phyloP scores from a whole-genome alignment of 768 basidiomycete genomes.

The Termitomyces titanicus region DNA sequence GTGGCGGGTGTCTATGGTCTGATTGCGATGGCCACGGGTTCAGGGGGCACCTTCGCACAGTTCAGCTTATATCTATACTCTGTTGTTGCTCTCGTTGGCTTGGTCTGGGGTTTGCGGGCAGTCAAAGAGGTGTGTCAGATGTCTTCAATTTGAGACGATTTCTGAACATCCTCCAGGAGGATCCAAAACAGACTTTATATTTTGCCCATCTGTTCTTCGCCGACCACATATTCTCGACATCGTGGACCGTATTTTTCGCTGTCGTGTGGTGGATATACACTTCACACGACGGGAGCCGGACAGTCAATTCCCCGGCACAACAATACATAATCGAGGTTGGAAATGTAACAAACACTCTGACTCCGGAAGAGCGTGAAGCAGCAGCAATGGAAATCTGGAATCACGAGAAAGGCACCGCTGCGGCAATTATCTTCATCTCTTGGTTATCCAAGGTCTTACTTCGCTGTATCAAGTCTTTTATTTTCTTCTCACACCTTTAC shows the following conservation, averaged over 20 bases:
- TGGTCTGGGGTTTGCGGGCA: slow-evolving; percentile 86
- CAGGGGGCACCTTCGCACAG: slow-evolving; percentile 92
- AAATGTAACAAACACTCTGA: slow-evolving; percentile 50
- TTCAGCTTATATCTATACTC: slow-evolving; percentile 94
- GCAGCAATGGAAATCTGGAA: slow-evolving; percentile 88
- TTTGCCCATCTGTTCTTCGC: slow-evolving; percentile 91
- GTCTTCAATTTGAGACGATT: slow-evolving; percentile 10
- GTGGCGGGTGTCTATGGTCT: slow-evolving; percentile 97
- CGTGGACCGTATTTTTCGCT: slow-evolving; percentile 92
- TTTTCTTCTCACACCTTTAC: slow-evolving; percentile 4
- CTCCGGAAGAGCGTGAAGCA: slow-evolving; percentile 58
- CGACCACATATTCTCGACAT: slow-evolving; percentile 86
- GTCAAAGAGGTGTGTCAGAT: slow-evolving; percentile 70
- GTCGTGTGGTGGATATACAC: slow-evolving; percentile 88
- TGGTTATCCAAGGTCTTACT: slow-evolving; percentile 80
- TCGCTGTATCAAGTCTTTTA: slow-evolving; percentile 17
- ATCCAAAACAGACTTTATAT: slow-evolving; percentile 77
- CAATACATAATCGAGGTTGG: slow-evolving; percentile 72
- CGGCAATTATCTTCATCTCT: slow-evolving; percentile 70
- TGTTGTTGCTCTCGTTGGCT: slow-evolving; percentile 70
- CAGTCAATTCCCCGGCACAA: slow-evolving; percentile 85
- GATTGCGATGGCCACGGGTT: slow-evolving; percentile 85
- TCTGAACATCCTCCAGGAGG: slow-evolving; percentile 60
- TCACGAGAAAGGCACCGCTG: slow-evolving; percentile 81
- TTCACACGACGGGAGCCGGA: slow-evolving; percentile 84